Conservation (phyloP, 2,329 filamentous ascomycete genomes). For the Arthrinium puccinioides region DNA sequence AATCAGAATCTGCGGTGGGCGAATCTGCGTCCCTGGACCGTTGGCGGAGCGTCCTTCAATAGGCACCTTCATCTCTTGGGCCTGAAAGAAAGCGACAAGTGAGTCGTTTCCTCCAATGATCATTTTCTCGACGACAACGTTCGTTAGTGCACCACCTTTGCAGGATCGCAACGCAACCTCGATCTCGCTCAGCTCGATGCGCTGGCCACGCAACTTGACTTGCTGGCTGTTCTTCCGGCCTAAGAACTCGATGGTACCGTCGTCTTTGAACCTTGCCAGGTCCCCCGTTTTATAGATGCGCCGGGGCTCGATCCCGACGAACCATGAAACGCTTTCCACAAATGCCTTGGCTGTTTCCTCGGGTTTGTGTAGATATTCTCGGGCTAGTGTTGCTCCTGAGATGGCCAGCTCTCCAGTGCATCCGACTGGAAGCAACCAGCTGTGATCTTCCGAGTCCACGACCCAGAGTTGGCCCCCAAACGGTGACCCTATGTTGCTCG, state of each 20-base stretch:
- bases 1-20: neutral
- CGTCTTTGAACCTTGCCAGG: conserved; percentile 19
- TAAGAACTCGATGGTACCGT: conserved; percentile 24
- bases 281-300: conserved; percentile 27
- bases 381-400: neutral
- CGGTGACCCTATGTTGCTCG: conserved; percentile 1
- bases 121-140: conserved; percentile 1
- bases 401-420: neutral
- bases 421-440: neutral
- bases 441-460: conserved; percentile 1
- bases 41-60: neutral
- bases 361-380: conserved; percentile 7
- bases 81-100: conserved; percentile 3
- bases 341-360: conserved; percentile 8
- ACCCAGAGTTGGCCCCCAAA: conserved; percentile 1
- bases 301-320: conserved; percentile 1
- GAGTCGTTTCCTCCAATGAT: no score
- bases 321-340: conserved; percentile 1
- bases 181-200: conserved; percentile 37
- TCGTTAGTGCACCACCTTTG: no score
- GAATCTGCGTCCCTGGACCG: neutral
- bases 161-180: conserved; percentile 16
- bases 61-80: neutral
- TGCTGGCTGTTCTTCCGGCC: conserved; percentile 42
- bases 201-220: conserved; percentile 41